Evolutionary conservation across 805 yeast genomes (phyloP), one percentile per base, ranked within the genome.

Genomic region (Millerozyma miso): DNA sequence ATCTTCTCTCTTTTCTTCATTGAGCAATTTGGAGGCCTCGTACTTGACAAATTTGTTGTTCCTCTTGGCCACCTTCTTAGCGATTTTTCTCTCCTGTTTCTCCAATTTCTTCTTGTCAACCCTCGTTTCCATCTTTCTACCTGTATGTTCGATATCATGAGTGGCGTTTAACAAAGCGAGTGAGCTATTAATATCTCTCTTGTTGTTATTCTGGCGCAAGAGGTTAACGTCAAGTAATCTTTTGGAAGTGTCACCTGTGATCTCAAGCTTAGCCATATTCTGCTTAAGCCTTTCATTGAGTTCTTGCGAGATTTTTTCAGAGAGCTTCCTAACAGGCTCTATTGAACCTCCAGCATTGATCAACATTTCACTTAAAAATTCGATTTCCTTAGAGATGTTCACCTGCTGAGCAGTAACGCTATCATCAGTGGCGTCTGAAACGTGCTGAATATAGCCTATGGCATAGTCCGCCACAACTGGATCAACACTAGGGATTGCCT

Each of bases 61-160:
- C 53, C 89, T 77, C 72, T 91, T 91, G 33, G 97, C 97, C 48
- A 93, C 91, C 69, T 93, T 93, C 60, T 95, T 91, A 17, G 97
- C 97, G 60, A 93, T 90, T 73, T 93, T 93, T 57, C 89, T 81
- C 71, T 93, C 99, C 44, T 97, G 99, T 65, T 91, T 93, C 60
- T 90, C 97, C 56, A 93, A 80, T 66, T 93, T 93, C 81, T 89
- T 90, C 74, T 85, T 85, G 64, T 93, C 99, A 35, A 93, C 99
- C 58, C 95, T 80, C 36, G 95, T 83, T 63, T 93, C 98, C 71
- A 89, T 85, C 52, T 84, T 81, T 65, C 96, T 79, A 44, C 96
- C 97, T 0, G 95, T 76, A 49, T 90, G 95, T 49, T 90, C 97
- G 51, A 93, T 84, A 58, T 89, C 97, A 47, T 80, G 78, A 13